These are phyloP conservation scores for Euryodendron excelsum DNA, from an alignment of 148 eudicot species.

Conservation along the genomic window DNA sequence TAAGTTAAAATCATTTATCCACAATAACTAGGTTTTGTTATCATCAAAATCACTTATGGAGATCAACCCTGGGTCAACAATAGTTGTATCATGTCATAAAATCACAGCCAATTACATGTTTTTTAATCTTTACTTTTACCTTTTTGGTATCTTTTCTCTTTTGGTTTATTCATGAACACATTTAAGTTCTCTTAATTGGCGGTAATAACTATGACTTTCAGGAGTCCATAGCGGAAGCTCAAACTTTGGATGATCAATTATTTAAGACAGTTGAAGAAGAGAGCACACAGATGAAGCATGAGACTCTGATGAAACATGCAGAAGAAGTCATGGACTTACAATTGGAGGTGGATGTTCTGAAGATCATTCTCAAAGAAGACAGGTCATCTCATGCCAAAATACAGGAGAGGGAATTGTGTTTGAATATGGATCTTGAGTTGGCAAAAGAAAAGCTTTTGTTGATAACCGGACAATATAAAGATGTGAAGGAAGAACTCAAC, in stretches of 20 bases:
- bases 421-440: conserved; percentile 48
- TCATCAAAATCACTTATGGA: no score
- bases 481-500: conserved; percentile 46
- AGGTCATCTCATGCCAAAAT: conserved; percentile 38
- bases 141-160: no score
- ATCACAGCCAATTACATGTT: no score
- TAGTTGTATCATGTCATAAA: neutral
- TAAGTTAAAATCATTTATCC: no score
- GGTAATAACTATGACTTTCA: conserved; percentile 17
- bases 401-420: conserved; percentile 40
- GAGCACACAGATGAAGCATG: conserved; percentile 19
- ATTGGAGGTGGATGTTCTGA: conserved; percentile 80
- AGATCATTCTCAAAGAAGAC: conserved; percentile 81
- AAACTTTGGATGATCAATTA: conserved; percentile 28
- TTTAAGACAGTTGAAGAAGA: conserved; percentile 16
- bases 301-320: conserved; percentile 22
- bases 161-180: neutral
- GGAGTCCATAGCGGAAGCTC: conserved; percentile 53
- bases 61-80: no score
- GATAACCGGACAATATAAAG: conserved; percentile 49
- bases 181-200: neutral
- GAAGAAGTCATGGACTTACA: conserved; percentile 70
- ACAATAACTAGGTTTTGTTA: no score
- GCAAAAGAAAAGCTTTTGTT: conserved; percentile 45
- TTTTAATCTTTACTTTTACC: neutral